Evolutionary conservation across 805 yeast genomes (phyloP).

Genomic region (Saccharomycopsis sp.): DNA sequence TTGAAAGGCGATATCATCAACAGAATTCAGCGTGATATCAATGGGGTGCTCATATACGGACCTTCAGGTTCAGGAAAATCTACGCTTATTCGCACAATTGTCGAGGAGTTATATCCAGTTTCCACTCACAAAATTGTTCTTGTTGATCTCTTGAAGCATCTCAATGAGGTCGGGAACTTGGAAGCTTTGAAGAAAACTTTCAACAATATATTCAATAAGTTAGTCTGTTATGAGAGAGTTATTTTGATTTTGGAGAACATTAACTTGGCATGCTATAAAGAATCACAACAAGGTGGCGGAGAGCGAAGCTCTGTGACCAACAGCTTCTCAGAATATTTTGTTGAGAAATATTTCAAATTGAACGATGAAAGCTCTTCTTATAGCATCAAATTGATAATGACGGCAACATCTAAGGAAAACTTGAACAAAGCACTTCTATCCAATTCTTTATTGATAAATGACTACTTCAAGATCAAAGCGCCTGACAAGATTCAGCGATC

Average conservation of each 20-base stretch:
- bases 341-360: slow-evolving; percentile 33
- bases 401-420: slow-evolving; percentile 56
- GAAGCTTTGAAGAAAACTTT: slow-evolving; percentile 37
- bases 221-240: slow-evolving; percentile 67
- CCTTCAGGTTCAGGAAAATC: slow-evolving; percentile 80
- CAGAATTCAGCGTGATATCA: slow-evolving; percentile 35
- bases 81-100: slow-evolving; percentile 37
- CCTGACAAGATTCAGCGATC: slow-evolving; percentile 61
- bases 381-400: slow-evolving; percentile 47
- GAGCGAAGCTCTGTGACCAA: slow-evolving; percentile 33
- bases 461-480: slow-evolving; percentile 47
- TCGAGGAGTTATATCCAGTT: slow-evolving; percentile 29
- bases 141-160: slow-evolving; percentile 44
- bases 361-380: slow-evolving; percentile 20
- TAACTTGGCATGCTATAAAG: slow-evolving; percentile 64
- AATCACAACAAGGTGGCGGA: slow-evolving; percentile 32
- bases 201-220: slow-evolving; percentile 36
- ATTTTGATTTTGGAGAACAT: slow-evolving; percentile 69
- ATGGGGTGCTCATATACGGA: slow-evolving; percentile 62
- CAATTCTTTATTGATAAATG: slow-evolving; percentile 58
- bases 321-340: slow-evolving; percentile 56
- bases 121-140: slow-evolving; percentile 40
- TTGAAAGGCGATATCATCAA: slow-evolving; percentile 33
- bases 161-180: slow-evolving; percentile 41
- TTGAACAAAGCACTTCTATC: slow-evolving; percentile 53